phyloP scores from a whole-genome alignment of 768 basidiomycete species.

The Mycena olivaceomarginata region DNA sequence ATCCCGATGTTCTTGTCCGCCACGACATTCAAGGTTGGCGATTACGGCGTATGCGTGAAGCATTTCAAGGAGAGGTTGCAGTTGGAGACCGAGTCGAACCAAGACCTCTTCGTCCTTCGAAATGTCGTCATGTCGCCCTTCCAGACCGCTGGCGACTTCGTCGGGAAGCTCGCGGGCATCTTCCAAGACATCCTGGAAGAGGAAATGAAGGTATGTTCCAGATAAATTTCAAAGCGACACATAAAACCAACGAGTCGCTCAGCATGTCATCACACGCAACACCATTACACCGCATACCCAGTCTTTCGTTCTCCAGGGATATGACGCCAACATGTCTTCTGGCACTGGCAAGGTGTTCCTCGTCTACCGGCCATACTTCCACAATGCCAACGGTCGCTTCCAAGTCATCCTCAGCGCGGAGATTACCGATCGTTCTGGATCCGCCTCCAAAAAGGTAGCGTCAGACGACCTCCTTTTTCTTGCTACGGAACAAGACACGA shows the following conservation, averaged over 20 bases:
- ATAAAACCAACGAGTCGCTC: conserved; percentile 20
- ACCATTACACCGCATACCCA: conserved; percentile 55
- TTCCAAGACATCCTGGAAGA: conserved; percentile 58
- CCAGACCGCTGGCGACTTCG: conserved; percentile 53
- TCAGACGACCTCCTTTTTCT: conserved; percentile 45
- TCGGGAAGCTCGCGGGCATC: conserved; percentile 54
- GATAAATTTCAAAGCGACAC: conserved; percentile 23
- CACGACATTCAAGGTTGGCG: conserved; percentile 54
- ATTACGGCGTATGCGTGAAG: conserved; percentile 58
- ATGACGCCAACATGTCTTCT: conserved; percentile 30
- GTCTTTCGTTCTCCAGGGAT: conserved; percentile 60
- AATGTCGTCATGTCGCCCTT: conserved; percentile 67
- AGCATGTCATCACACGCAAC: conserved; percentile 55
- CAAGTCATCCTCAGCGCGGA: conserved; percentile 56
- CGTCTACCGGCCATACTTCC: conserved; percentile 58
- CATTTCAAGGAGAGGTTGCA: conserved; percentile 62
- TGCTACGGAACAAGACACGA: conserved; percentile 19
- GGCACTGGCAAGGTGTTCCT: conserved; percentile 56
- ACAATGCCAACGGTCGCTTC: conserved; percentile 57
- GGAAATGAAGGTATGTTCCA: conserved; percentile 55
- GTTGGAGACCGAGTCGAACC: conserved; percentile 45
- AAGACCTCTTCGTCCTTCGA: conserved; percentile 59
- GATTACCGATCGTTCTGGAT: conserved; percentile 49
- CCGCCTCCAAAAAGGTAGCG: conserved; percentile 45
- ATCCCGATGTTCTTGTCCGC: conserved; percentile 54